Evolutionary conservation across 805 yeast genomes (phyloP).

Genomic region (Saccharomycopsis sp.): DNA sequence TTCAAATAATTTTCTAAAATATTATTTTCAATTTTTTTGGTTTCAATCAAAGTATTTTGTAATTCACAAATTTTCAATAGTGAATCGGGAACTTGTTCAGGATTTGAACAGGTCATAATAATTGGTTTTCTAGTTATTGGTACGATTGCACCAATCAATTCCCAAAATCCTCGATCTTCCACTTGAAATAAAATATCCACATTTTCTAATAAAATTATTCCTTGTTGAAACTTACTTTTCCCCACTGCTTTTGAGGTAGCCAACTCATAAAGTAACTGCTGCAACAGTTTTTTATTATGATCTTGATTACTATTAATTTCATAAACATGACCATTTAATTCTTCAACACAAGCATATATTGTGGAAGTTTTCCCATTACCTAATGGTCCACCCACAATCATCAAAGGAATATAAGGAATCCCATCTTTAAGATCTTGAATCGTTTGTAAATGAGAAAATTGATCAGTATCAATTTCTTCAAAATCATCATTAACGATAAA

Average conservation of each 20-base stretch:
- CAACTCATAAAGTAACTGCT: conserved; percentile 57
- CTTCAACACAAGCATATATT: conserved; percentile 55
- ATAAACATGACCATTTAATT: conserved; percentile 59
- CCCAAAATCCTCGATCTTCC: conserved; percentile 76
- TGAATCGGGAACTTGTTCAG: conserved; percentile 35
- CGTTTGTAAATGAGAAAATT: conserved; percentile 9
- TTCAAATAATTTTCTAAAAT: conserved; percentile 30
- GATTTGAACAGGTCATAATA: conserved; percentile 50
- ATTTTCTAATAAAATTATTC: conserved; percentile 74
- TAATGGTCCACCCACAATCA: conserved; percentile 56
- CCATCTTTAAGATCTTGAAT: conserved; percentile 20
- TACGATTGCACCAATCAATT: conserved; percentile 50
- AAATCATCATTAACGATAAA: conserved; percentile 2
- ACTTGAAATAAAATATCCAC: conserved; percentile 70
- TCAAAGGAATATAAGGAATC: conserved; percentile 42
- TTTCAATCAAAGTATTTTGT: conserved; percentile 31
- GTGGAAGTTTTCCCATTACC: conserved; percentile 77
- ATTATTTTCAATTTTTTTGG: conserved; percentile 19
- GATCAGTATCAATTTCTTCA: conserved; percentile 20
- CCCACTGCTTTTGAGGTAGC: conserved; percentile 79
- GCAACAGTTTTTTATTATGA: conserved; percentile 63
- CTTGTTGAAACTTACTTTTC: conserved; percentile 37
- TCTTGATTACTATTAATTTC: conserved; percentile 72
- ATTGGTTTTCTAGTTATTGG: conserved; percentile 59
- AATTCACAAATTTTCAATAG: conserved; percentile 35